Base-by-base conservation (phyloP, 106 monocot genomes). In the Triglochin maritima region DNA sequence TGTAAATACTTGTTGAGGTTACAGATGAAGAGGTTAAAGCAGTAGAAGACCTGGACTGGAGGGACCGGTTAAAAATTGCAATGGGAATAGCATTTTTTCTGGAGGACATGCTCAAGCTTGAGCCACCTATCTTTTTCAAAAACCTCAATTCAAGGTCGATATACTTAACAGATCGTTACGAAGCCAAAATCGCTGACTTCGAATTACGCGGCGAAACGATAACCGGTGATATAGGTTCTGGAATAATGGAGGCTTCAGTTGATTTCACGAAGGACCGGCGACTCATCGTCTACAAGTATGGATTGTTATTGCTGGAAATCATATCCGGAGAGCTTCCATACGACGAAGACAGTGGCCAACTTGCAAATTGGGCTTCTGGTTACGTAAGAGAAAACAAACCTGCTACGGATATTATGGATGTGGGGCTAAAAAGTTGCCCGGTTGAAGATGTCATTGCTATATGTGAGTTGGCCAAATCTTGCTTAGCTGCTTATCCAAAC, bases 301-400 rank as follows among this genome's bases (percentile, higher is more conserved):
- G 85, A 2, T 70, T 90, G 57, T 51, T 94, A 6, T 68, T 94
- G 50, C 65, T 94, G 44, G 94, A 94, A 60, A 85, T 87, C 17
- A 72, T 94, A 60, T 83, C 94, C 2, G 94, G 89, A 44, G 74
- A 83, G 66, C 81, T 78, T 41, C 83, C 86, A 46, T 86, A 76
- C 56, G 83, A 79, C 9, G 73, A 88, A 56, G 85, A 88, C 42
- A 62, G 77, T 53, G 92, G 85, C 46, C 69, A 83, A 45, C 87
- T 94, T 56, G 72, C 83, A 4, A 72, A 76, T 6, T 94, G 90
- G 89, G 89, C 89, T 60, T 84, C 79, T 7, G 77, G 75, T 50
- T 83, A 87, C 68, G 72, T 94, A 4, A 81, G 9, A 3, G 87
- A 87, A 6, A 60, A 52, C 47, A 81, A 79, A 56, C 89, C 87